A percentile compares a stretch with the other conserved stretches of the same genome.
These are phyloP conservation scores for Corymbia citriodora DNA, from an alignment of 441 rosid genomes.

Conservation along the genomic window DNA sequence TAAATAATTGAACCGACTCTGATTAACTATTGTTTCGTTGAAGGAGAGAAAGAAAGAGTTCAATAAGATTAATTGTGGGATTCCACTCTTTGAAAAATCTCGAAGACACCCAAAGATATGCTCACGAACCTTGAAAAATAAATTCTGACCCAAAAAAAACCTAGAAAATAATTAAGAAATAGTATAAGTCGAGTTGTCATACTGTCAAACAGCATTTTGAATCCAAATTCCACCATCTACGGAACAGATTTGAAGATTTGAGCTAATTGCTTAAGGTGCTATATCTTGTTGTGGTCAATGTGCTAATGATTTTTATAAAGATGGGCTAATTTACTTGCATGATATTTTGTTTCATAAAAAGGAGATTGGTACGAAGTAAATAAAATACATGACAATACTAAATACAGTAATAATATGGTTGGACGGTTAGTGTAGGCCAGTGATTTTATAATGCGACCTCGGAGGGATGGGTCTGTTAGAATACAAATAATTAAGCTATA, in stretches of 20 bases:
- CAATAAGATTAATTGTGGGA: not conserved
- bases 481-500: no score
- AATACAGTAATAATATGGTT: no score
- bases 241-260: not conserved
- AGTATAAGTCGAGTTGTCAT: not conserved
- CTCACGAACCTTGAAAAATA: not conserved
- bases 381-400: no score
- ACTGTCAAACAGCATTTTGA: not conserved
- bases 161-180: not conserved
- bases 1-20: not conserved
- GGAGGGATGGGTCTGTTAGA: no score
- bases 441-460: no score
- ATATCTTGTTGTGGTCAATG: not conserved
- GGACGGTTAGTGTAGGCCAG: no score
- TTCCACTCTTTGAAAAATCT: not conserved
- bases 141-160: no score
- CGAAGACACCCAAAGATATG: not conserved
- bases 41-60: no score
- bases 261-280: not conserved
- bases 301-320: not conserved
- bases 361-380: no score
- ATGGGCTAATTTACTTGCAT: no score
- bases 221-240: not conserved
- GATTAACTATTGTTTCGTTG: not conserved
- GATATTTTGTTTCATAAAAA: no score